Evolutionary conservation across 352 stramenopile species (phyloP).

Genomic region (Phytophthora lateralis): DNA sequence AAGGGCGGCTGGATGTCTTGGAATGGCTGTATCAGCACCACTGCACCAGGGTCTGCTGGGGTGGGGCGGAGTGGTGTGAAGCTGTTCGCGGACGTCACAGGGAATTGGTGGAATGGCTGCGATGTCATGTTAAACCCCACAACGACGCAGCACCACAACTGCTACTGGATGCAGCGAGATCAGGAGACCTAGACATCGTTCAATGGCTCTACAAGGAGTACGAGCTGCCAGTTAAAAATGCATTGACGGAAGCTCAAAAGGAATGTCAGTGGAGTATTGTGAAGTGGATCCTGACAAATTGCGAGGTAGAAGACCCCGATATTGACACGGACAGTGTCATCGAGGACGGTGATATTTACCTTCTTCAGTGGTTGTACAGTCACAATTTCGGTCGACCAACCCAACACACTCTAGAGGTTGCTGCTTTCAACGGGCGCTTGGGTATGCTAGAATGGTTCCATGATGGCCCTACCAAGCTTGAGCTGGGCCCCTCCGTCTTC

Average conservation of each 20-base stretch:
- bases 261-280: slow-evolving; percentile 18
- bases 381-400: slow-evolving; percentile 7
- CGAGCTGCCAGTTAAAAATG: background rate
- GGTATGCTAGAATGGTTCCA: slow-evolving; percentile 15
- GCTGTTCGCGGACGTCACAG: slow-evolving; percentile 10
- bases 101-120: slow-evolving; percentile 18
- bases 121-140: slow-evolving; percentile 4
- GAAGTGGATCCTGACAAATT: slow-evolving; percentile 22
- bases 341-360: slow-evolving; percentile 5
- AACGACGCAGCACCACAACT: slow-evolving; percentile 10
- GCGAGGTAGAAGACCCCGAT: slow-evolving; percentile 9
- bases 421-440: slow-evolving; percentile 14
- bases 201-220: slow-evolving; percentile 18
- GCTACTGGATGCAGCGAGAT: slow-evolving; percentile 16
- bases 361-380: slow-evolving; percentile 16
- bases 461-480: slow-evolving; percentile 11
- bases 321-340: slow-evolving; percentile 9
- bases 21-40: slow-evolving; percentile 18
- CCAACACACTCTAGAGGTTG: slow-evolving; percentile 3
- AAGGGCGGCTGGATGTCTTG: slow-evolving; percentile 12
- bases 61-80: slow-evolving; percentile 23
- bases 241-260: slow-evolving; percentile 14
- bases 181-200: slow-evolving; percentile 13
- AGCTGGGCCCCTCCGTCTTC: slow-evolving; percentile 8
- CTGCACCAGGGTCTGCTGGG: slow-evolving; percentile 18